phyloP scores from a whole-genome alignment of 352 stramenopile species.

The Phytophthora uliginosa region DNA sequence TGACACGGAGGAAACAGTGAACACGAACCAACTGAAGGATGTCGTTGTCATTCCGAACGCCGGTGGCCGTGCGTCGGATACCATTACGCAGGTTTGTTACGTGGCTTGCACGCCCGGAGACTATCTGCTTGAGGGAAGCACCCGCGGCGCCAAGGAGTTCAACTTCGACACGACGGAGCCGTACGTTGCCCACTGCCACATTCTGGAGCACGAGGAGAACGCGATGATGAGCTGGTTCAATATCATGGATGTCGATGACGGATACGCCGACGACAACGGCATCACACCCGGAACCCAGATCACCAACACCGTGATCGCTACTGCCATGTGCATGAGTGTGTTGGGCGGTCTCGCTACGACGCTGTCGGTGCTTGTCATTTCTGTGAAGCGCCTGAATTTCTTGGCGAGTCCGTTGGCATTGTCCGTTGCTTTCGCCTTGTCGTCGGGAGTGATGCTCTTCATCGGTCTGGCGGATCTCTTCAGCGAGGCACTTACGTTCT shows the following conservation, averaged over 20 bases:
- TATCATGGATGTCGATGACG: conserved; percentile 58
- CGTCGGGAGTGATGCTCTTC: conserved; percentile 82
- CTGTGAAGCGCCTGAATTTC: conserved; percentile 55
- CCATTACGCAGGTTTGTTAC: conserved; percentile 81
- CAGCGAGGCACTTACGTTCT: conserved; percentile 60
- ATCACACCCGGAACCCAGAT: conserved; percentile 47
- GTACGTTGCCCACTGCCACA: conserved; percentile 85
- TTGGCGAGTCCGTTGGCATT: conserved; percentile 75
- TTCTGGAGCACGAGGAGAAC: conserved; percentile 88
- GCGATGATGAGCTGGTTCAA: conserved; percentile 85
- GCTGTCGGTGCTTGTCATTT: conserved; percentile 69
- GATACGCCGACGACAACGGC: conserved; percentile 49
- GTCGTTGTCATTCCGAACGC: conserved; percentile 78
- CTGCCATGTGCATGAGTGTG: conserved; percentile 80
- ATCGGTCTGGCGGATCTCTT: conserved; percentile 75
- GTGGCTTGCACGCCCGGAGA: conserved; percentile 79
- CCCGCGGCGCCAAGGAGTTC: conserved; percentile 64
- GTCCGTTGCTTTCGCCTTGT: conserved; percentile 71
- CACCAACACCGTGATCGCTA: conserved; percentile 58
- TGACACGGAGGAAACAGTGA: conserved; percentile 62
- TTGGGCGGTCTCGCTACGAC: conserved; percentile 71
- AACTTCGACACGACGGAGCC: conserved; percentile 77
- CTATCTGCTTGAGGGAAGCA: conserved; percentile 66
- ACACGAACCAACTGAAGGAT: conserved; percentile 79
- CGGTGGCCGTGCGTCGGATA: conserved; percentile 34